Base-by-base conservation (phyloP, 1,139 yeast species). In the Arxiozyma slooffiae region DNA sequence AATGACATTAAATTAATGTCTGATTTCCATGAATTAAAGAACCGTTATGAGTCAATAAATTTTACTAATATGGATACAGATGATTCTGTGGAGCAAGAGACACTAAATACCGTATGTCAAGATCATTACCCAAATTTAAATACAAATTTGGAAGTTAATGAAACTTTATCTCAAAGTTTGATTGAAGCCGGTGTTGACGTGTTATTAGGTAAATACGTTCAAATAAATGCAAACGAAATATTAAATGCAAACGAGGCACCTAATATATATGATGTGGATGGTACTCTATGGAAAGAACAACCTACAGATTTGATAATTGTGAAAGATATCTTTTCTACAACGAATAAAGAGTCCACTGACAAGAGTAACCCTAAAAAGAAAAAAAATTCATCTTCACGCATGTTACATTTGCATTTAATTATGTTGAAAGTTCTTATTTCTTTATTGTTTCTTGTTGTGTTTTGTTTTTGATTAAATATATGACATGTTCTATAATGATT, bases 1-100 rank as follows among this genome's bases (percentile, higher is more conserved):
- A 92, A 90, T 0, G 75, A 80, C 60, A 81, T 76, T 1, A 70
- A 71, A 39, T 50, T 84, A 1, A 66, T 80, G 47, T 64, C 72
- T 3, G 94, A 85, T 62, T 85, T 74, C 58, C 63, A 73, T 21
- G 66, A 73, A 22, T 72, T 84, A 50, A 78, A 77, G 57, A 55
- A 64, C 1, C 81, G 77, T 57, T 76, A 76, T 52, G n/a, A 58
- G 4, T 30, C 38, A 17, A 23, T 18, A 21, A 34, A 36, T 41
- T 14, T 34, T 14, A 7, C 39, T 24, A 22, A 37, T 5, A 17
- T 37, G 4, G 37, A 26, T 16, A 9, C 21, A 18, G n/a, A 20
- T 5, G 7, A 17, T n/a, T n/a, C n/a, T n/a, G 7, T 42, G 7
- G 21, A 16, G 11, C 47, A 39, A 38, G n/a, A 11, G 37, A 17